Conservation (phyloP, 1,284 basidiomycete genomes). For the Erythrobasidium hasegawianum region DNA sequence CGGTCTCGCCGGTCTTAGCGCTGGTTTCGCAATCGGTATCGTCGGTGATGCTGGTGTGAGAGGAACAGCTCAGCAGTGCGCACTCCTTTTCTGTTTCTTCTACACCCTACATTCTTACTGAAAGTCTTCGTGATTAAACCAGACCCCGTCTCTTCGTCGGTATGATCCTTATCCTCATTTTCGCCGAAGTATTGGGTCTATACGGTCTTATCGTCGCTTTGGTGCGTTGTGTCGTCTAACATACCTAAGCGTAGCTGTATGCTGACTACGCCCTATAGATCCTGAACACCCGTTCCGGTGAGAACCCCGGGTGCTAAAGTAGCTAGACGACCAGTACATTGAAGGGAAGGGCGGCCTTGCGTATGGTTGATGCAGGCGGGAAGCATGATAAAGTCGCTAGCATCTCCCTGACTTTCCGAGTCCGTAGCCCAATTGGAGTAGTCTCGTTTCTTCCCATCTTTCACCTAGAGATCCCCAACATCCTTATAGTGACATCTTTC, state of each 20-base stretch:
- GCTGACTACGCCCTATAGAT: slow-evolving; percentile 8
- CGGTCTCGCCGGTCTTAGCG: slow-evolving; percentile 53
- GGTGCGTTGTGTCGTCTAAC: neutral
- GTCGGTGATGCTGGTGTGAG: slow-evolving; percentile 54
- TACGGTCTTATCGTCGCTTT: slow-evolving; percentile 54
- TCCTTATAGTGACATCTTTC: too few relatives aligned
- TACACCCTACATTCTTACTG: neutral
- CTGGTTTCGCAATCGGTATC: slow-evolving; percentile 53
- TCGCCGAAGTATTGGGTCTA: slow-evolving; percentile 50
- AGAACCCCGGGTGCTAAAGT: slow-evolving; percentile 15
- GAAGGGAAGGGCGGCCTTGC: neutral
- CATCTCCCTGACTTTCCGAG: too few relatives aligned
- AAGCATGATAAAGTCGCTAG: too few relatives aligned
- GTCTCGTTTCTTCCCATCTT: too few relatives aligned
- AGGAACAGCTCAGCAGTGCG: slow-evolving; percentile 52
- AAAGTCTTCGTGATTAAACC: neutral
- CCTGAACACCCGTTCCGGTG: slow-evolving; percentile 24
- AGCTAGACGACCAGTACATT: neutral
- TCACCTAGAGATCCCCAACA: too few relatives aligned
- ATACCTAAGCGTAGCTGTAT: neutral
- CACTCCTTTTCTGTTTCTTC: neutral
- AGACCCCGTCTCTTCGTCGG: slow-evolving; percentile 49
- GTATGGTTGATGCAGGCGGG: too few relatives aligned
- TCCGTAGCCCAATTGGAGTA: too few relatives aligned
- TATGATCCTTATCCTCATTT: slow-evolving; percentile 48